Base-by-base conservation (phyloP, 1,284 basidiomycete species). In the Ceratobasidium theobromae region DNA sequence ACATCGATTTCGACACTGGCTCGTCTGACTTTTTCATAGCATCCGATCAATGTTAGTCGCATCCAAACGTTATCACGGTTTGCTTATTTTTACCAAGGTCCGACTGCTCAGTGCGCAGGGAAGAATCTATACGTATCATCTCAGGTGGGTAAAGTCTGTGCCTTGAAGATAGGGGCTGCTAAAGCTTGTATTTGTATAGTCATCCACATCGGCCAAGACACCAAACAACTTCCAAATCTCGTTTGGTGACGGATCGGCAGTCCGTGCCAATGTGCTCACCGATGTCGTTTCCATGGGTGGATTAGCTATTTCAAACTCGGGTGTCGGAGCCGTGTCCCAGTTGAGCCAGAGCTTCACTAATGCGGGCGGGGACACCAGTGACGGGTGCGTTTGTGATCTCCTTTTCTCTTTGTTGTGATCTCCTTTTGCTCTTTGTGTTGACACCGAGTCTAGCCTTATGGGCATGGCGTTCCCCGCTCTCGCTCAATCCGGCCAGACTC, bases 291-390 rank as follows among this genome's bases (percentile, higher is more conserved):
- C 57, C 14, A 60, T 60, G 27, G 57, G 57, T 23, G 57, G 43
- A 6, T 30, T 60, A 14, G 57, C 57, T 25, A 60, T 60, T 4
- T 35, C 57, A 14, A 60, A 60, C 57, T 46, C 57, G 43, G 57
- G 41, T 23, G 57, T 60, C 28, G 57, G 57, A 4, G 57, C 57
- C 8, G 57, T 60, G 18, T 48, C 57, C 57, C 57, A 60, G 57
- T 45, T 60, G 4, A 60, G 57, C 28, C 57, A 45, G 23, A 60
- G 57, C 57, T 60, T 60, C 41, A 60, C 57, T 45, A 60, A 60
- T 27, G 57, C 57, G 9, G 57, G 57, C 8, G 57, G 57, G 18
- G 57, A 60, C 30, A 60, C 57, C 4, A 60, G 57, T 27, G 57
- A 60, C 23, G 57, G 57, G 57, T 60, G 16, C 12, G 57, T 60